Conservation (phyloP, 352 stramenopile species). For the Pythium myriotylum region DNA sequence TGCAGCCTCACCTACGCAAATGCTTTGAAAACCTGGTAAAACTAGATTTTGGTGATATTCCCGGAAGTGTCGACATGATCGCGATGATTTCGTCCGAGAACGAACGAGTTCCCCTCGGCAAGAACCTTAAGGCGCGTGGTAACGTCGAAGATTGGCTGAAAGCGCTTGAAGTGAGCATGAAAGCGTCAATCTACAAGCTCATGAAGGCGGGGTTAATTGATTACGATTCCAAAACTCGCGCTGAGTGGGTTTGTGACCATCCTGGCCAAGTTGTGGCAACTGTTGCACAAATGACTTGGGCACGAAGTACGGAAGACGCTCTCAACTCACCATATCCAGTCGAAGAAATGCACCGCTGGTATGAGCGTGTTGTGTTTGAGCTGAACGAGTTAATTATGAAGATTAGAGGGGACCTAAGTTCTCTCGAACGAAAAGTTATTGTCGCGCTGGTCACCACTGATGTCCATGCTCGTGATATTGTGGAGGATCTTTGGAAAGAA, state of each 20-base stretch:
- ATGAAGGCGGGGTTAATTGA: conserved; percentile 93
- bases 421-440: conserved; percentile 91
- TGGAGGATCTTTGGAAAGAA: conserved; percentile 71
- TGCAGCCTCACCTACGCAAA: conserved; percentile 94
- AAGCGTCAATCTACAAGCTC: conserved; percentile 89
- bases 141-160: conserved; percentile 91
- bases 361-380: conserved; percentile 75
- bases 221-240: conserved; percentile 84
- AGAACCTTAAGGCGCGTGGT: conserved; percentile 92
- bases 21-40: conserved; percentile 92
- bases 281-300: conserved; percentile 94
- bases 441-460: conserved; percentile 93
- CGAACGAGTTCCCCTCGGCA: conserved; percentile 85
- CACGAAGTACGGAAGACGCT: conserved; percentile 86
- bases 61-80: conserved; percentile 91
- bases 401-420: conserved; percentile 88
- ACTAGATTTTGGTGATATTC: conserved; percentile 78
- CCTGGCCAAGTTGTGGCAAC: conserved; percentile 93
- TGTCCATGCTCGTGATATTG: conserved; percentile 91
- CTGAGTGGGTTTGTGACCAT: conserved; percentile 89
- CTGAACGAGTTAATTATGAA: conserved; percentile 92
- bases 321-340: conserved; percentile 43
- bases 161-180: conserved; percentile 90
- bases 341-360: conserved; percentile 71
- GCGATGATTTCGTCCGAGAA: conserved; percentile 93